Evolutionary conservation across 108 stramenopile species (phyloP), one percentile per base, ranked within the genome.

Genomic region (Cyclotella baltica): DNA sequence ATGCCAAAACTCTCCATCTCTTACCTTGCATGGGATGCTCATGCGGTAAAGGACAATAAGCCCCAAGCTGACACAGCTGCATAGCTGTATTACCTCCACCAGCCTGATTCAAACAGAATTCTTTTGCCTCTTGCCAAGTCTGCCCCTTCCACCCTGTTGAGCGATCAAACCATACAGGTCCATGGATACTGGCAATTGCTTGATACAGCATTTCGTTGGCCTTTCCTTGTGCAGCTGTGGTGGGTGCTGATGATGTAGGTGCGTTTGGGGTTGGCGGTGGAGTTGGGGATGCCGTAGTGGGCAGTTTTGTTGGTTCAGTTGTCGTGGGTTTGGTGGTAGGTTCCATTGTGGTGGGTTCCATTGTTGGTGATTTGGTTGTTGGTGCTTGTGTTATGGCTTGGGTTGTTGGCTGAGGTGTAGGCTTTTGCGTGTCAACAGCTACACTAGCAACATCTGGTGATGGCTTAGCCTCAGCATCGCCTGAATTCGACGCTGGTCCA

Each of bases 101-200:
- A 30, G 33, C 22, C 25, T 40, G 20, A 4, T 29, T 27, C 1
- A 46, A 52, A 50, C 76, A 77, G 46, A 70, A 77, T 4, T 62
- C 25, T 0, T 23, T 28, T 4, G 76, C 76, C 0, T 77, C 76
- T 36, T 23, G 23, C 37, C 66, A 77, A 1, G 76, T 63, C 9
- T 25, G 59, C 0, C 76, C 76, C 13, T 3, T 29, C 76, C 76
- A 77, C 53, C 76, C 76, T 19, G 16, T 29, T 23, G 31, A 20
- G 5, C 76, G 67, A 38, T 68, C 56, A 61, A 40, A 77, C 50
- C 61, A 47, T 15, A 51, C 38, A 31, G 76, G 69, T 36, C 37
- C 29, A 28, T 64, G 51, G 8, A 20, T 57, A 2, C 48, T 62
- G 3, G 22, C 11, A 19, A 53, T 34, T 1, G 11, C 15, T 46